These are phyloP conservation scores for Coemansia reversa DNA, from an alignment of 192 early-diverging fungal species.

Conservation along the genomic window DNA sequence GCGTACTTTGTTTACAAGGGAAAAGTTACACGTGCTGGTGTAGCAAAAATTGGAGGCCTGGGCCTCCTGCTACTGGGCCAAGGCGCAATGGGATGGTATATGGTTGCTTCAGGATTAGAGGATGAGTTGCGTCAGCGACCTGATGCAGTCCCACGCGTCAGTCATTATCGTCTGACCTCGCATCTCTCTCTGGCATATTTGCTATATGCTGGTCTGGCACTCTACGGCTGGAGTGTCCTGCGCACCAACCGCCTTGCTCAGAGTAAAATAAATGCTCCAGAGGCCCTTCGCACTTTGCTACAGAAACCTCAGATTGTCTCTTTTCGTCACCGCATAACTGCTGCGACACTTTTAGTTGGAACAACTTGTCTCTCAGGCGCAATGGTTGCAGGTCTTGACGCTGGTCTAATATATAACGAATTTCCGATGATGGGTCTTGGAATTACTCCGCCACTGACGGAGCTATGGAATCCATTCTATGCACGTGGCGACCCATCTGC, in stretches of 20 bases:
- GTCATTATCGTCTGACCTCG: constrained; percentile 89
- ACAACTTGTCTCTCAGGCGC: constrained; percentile 89
- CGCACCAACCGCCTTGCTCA: constrained; percentile 63
- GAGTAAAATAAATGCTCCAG: constrained; percentile 56
- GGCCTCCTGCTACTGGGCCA: constrained; percentile 72
- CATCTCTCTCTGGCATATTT: constrained; percentile 87
- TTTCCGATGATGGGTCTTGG: constrained; percentile 92
- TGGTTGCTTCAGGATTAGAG: constrained; percentile 92
- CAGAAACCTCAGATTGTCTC: constrained; percentile 62
- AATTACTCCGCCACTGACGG: constrained; percentile 70
- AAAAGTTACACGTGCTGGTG: constrained; percentile 68
- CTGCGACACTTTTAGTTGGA: constrained; percentile 63
- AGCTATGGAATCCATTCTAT: constrained; percentile 57
- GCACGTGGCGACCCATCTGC: constrained; percentile 27
- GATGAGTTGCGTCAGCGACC: constrained; percentile 74
- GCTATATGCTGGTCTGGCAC: constrained; percentile 78
- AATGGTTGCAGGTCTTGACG: constrained; percentile 95
- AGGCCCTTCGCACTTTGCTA: constrained; percentile 62
- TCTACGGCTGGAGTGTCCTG: constrained; percentile 78
- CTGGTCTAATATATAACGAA: constrained; percentile 96
- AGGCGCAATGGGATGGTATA: constrained; percentile 96
- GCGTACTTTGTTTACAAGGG: constrained; percentile 82
- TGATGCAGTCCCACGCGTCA: constrained; percentile 85
- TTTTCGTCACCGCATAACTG: constrained; percentile 41
- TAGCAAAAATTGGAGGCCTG: constrained; percentile 60